Evolutionary conservation across 768 basidiomycete genomes (phyloP).

Genomic region (Mycena galericulata): DNA sequence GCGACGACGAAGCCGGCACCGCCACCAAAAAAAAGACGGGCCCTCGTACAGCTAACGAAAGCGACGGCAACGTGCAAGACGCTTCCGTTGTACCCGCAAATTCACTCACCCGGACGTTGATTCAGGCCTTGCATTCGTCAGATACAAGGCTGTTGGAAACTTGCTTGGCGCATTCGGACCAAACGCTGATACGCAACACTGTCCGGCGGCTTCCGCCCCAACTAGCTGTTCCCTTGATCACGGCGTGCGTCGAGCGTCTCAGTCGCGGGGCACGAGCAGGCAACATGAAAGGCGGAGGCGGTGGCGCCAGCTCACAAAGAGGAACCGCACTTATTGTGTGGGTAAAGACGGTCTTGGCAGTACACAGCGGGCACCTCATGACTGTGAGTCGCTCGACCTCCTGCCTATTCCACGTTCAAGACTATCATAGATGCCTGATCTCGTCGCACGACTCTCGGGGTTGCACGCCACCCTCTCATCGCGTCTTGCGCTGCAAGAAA

Average conservation of each 20-base stretch:
- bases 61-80: constrained; percentile 44
- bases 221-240: constrained; percentile 86
- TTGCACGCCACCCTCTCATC: constrained; percentile 86
- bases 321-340: constrained; percentile 77
- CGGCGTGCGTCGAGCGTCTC: constrained; percentile 90
- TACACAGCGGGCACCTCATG: constrained; percentile 94
- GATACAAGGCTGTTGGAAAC: constrained; percentile 90
- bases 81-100: constrained; percentile 74
- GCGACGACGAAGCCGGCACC: constrained; percentile 54
- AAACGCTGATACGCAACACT: constrained; percentile 86
- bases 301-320: constrained; percentile 83
- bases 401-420: constrained; percentile 18
- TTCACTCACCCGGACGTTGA: constrained; percentile 92
- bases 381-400: constrained; percentile 69
- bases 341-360: constrained; percentile 84
- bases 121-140: constrained; percentile 96
- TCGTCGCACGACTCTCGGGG: constrained; percentile 87
- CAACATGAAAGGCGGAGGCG: constrained; percentile 82
- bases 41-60: constrained; percentile 48
- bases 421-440: constrained; percentile 83
- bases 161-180: constrained; percentile 87
- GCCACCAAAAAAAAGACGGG: constrained; percentile 35
- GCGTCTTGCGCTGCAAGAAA: constrained; percentile 86
- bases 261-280: constrained; percentile 78
- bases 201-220: constrained; percentile 88